Conservation (phyloP, 768 basidiomycete species). For the Auricularia auricula-judae region DNA sequence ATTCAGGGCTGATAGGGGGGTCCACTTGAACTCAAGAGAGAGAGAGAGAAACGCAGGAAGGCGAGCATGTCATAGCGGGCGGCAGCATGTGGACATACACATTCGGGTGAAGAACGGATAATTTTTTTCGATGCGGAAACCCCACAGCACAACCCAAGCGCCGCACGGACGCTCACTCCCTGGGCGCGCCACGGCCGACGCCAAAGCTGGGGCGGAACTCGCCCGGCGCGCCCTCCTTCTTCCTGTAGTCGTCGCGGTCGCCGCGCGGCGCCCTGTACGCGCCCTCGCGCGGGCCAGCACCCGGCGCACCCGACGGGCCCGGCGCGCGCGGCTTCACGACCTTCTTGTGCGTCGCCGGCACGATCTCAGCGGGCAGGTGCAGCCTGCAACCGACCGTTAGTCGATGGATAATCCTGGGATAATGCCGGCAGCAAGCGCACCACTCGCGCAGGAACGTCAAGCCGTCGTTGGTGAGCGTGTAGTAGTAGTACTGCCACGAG, state of each 20-base stretch:
- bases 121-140: neutral
- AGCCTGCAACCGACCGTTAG: slow-evolving; percentile 41
- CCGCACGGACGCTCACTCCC: slow-evolving; percentile 33
- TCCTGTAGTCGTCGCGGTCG: slow-evolving; percentile 77
- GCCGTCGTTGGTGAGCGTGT: slow-evolving; percentile 92
- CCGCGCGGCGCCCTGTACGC: slow-evolving; percentile 80
- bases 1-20: no score
- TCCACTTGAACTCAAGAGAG: neutral
- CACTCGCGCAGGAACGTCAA: slow-evolving; percentile 95
- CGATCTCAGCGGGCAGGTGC: slow-evolving; percentile 90
- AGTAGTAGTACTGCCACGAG: slow-evolving; percentile 99
- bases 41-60: neutral
- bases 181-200: slow-evolving; percentile 79
- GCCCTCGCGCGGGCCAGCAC: slow-evolving; percentile 59
- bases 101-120: neutral
- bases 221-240: slow-evolving; percentile 81
- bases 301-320: slow-evolving; percentile 51
- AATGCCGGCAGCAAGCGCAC: slow-evolving; percentile 20
- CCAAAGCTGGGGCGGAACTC: slow-evolving; percentile 88
- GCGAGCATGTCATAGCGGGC: neutral
- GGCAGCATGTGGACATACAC: neutral
- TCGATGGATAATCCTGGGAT: no score
- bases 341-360: slow-evolving; percentile 96
- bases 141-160: neutral
- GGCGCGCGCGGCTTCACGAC: slow-evolving; percentile 31